phyloP scores from a whole-genome alignment of 495 filamentous ascomycete species.

The Penicillium manginii region DNA sequence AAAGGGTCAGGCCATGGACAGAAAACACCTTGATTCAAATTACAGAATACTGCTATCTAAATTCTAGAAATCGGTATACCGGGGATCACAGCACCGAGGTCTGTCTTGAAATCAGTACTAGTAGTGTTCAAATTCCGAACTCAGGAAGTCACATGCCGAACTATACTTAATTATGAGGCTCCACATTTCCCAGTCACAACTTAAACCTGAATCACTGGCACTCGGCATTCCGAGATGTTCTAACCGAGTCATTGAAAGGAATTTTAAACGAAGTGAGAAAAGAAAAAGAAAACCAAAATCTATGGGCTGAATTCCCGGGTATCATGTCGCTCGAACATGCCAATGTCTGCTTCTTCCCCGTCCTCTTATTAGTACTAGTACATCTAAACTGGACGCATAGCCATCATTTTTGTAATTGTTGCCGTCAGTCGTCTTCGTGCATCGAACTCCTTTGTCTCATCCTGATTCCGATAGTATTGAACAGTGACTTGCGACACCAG shows the following conservation, averaged over 20 bases:
- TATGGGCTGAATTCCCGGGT: constrained; percentile 4
- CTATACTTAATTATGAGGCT: too few relatives aligned
- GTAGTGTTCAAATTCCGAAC: too few relatives aligned
- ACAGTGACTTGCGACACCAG: constrained; percentile 41
- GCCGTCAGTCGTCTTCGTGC: constrained; percentile 42
- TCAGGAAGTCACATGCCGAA: too few relatives aligned
- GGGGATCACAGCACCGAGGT: too few relatives aligned
- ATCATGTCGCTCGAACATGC: constrained; percentile 14
- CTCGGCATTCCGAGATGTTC: too few relatives aligned
- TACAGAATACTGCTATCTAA: neutral
- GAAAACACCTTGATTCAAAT: neutral
- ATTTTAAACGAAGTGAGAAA: neutral
- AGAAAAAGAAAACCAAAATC: neutral
- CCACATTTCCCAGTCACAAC: too few relatives aligned
- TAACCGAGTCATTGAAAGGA: too few relatives aligned
- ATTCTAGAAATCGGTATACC: too few relatives aligned
- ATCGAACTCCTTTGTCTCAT: constrained; percentile 42
- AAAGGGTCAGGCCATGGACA: neutral
- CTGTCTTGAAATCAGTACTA: too few relatives aligned
- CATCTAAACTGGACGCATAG: constrained; percentile 8
- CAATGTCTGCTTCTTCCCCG: neutral
- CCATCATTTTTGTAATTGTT: constrained; percentile 31
- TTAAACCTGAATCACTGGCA: too few relatives aligned
- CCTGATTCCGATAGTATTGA: constrained; percentile 46
- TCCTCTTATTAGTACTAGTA: neutral